Evolutionary conservation across 805 yeast species (phyloP).

Genomic region (Barnettozyma salicaria): DNA sequence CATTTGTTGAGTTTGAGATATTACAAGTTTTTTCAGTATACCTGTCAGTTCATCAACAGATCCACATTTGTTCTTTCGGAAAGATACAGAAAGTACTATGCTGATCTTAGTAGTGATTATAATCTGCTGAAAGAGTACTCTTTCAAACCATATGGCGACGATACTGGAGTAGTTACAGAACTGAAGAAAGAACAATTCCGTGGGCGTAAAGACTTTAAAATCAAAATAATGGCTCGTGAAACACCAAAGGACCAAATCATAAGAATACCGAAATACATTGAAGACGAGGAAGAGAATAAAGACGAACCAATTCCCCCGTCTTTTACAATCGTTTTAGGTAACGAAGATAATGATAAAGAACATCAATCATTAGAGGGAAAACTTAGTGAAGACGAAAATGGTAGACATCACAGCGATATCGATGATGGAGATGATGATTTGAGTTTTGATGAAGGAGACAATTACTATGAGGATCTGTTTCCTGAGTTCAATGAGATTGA

Average conservation of each 20-base stretch:
- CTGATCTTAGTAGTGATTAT: constrained; percentile 19
- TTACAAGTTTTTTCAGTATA: constrained; percentile 13
- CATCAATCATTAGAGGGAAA: not conserved
- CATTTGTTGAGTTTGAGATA: constrained; percentile 10
- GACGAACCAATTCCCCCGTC: constrained; percentile 24
- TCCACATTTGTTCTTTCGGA: constrained; percentile 11
- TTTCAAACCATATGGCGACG: constrained; percentile 3
- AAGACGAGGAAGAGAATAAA: constrained; percentile 14
- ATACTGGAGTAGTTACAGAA: not conserved
- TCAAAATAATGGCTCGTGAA: constrained; percentile 16
- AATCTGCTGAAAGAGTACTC: constrained; percentile 14
- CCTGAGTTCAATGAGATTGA: constrained; percentile 1
- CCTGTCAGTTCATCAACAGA: constrained; percentile 14
- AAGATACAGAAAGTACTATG: constrained; percentile 16
- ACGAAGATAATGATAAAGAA: constrained; percentile 2
- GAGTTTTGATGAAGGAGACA: constrained; percentile 1
- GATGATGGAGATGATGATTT: constrained; percentile 3
- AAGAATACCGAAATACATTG: constrained; percentile 18
- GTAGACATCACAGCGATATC: constrained; percentile 2
- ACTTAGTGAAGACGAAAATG: constrained; percentile 5
- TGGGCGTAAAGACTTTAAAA: constrained; percentile 9
- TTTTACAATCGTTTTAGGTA: constrained; percentile 16
- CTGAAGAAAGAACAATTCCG: not conserved
- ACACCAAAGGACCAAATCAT: constrained; percentile 24
- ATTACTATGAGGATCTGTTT: constrained; percentile 6